Percentiles rank a stretch among this genome's conserved stretches.
These are phyloP conservation scores for Penicillium egyptiacum DNA, from an alignment of 495 filamentous ascomycete species.

Conservation along the genomic window DNA sequence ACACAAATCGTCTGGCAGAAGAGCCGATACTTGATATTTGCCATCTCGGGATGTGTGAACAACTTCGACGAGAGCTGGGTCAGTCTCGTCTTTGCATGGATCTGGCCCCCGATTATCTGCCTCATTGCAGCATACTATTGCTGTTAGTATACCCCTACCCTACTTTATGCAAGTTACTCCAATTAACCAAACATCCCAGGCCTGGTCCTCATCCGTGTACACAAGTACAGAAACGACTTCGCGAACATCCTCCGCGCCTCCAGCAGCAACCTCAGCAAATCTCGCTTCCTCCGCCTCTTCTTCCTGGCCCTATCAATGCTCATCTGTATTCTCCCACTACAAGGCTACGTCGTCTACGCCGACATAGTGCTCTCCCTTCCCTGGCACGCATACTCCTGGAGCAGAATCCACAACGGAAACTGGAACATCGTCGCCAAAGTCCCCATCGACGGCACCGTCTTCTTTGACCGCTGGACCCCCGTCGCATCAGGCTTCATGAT, in stretches of 20 bases:
- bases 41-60: slow-evolving; percentile 70
- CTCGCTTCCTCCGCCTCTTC: slow-evolving; percentile 78
- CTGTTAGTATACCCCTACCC: slow-evolving; percentile 53
- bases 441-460: slow-evolving; percentile 52
- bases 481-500: slow-evolving; percentile 59
- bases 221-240: slow-evolving; percentile 64
- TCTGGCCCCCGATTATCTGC: slow-evolving; percentile 67
- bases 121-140: slow-evolving; percentile 66
- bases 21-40: slow-evolving; percentile 69
- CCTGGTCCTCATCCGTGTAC: slow-evolving; percentile 66
- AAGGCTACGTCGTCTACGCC: slow-evolving; percentile 57
- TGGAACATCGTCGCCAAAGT: slow-evolving; percentile 64
- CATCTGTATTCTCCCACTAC: slow-evolving; percentile 62
- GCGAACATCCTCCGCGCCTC: slow-evolving; percentile 55
- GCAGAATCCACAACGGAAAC: slow-evolving; percentile 50
- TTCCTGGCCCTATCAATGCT: slow-evolving; percentile 68
- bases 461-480: slow-evolving; percentile 68
- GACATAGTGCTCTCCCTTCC: slow-evolving; percentile 47
- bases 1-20: slow-evolving; percentile 69
- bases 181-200: slow-evolving; percentile 35
- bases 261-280: slow-evolving; percentile 59
- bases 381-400: slow-evolving; percentile 55
- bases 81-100: slow-evolving; percentile 60
- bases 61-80: slow-evolving; percentile 69
- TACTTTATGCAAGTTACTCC: slow-evolving; percentile 1